A percentile compares a stretch with the other conserved stretches of the same genome.
Conservation (phyloP, 768 basidiomycete species). For the Jaapia argillacea region DNA sequence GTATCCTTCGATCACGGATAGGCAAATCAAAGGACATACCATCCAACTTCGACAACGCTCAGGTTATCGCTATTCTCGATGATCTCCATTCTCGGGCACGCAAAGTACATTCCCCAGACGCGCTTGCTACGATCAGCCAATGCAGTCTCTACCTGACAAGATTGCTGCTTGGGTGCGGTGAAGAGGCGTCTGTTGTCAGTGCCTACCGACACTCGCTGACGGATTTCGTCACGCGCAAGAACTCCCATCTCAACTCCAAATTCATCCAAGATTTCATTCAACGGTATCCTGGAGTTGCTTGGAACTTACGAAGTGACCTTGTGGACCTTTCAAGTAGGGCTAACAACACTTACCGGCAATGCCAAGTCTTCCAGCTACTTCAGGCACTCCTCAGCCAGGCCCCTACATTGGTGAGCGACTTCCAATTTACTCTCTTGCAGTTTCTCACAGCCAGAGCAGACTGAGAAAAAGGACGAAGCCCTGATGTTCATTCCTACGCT, state of each 20-base stretch:
- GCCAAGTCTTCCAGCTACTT: conserved; percentile 66
- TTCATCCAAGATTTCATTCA: conserved; percentile 78
- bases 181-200: conserved; percentile 33
- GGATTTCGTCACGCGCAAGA: conserved; percentile 77
- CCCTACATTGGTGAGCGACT: conserved; percentile 32
- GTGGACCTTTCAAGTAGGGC: conserved; percentile 44
- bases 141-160: conserved; percentile 64
- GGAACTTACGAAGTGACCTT: conserved; percentile 54
- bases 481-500: conserved; percentile 40
- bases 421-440: not conserved
- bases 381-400: conserved; percentile 51
- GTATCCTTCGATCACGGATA: conserved; percentile 66
- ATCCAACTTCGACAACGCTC: conserved; percentile 31
- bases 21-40: conserved; percentile 67
- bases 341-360: conserved; percentile 69
- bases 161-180: conserved; percentile 28
- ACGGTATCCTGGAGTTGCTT: conserved; percentile 53
- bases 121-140: conserved; percentile 53
- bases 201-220: conserved; percentile 55
- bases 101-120: conserved; percentile 50
- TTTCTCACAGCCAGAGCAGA: conserved; percentile 14
- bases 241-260: conserved; percentile 55
- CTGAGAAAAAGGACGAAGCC: conserved; percentile 29
- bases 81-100: conserved; percentile 68
- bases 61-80: conserved; percentile 36